Conservation (phyloP, 2,329 filamentous ascomycete genomes). For the Cordyceps militaris region DNA sequence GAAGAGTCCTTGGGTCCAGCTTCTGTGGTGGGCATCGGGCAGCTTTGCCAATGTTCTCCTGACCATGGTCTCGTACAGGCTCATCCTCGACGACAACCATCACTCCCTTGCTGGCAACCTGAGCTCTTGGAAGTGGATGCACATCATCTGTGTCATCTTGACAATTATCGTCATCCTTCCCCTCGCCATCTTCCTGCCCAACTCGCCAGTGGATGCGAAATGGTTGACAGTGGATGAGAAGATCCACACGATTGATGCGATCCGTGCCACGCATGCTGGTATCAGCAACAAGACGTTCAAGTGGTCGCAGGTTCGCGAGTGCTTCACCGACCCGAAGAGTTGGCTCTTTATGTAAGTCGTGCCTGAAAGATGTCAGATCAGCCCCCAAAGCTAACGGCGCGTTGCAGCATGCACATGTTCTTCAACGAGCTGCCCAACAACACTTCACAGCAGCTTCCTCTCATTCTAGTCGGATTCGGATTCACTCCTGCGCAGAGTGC, state of each 20-base stretch:
- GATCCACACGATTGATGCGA: slow-evolving; percentile 17
- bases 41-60: slow-evolving; percentile 23
- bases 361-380: no score
- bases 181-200: slow-evolving; percentile 17
- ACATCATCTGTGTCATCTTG: slow-evolving; percentile 46
- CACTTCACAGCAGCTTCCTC: slow-evolving; percentile 21
- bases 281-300: slow-evolving; percentile 20
- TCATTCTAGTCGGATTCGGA: slow-evolving; percentile 20
- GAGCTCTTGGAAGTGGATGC: slow-evolving; percentile 40
- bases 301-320: slow-evolving; percentile 19
- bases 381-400: neutral
- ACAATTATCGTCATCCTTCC: slow-evolving; percentile 41
- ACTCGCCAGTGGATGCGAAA: slow-evolving; percentile 18
- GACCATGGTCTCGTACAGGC: slow-evolving; percentile 23
- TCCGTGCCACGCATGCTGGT: slow-evolving; percentile 18
- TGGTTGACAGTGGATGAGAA: slow-evolving; percentile 18
- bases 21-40: slow-evolving; percentile 24
- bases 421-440: slow-evolving; percentile 23
- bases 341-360: slow-evolving; percentile 17
- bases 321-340: slow-evolving; percentile 18
- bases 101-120: slow-evolving; percentile 16
- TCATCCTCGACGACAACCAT: slow-evolving; percentile 18
- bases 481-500: slow-evolving; percentile 21
- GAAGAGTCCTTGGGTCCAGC: slow-evolving; percentile 23
- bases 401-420: slow-evolving; percentile 20